These are phyloP conservation scores for Eragrostis nindensis DNA, from an alignment of 176 grass and related monocot genomes.

Conservation along the genomic window DNA sequence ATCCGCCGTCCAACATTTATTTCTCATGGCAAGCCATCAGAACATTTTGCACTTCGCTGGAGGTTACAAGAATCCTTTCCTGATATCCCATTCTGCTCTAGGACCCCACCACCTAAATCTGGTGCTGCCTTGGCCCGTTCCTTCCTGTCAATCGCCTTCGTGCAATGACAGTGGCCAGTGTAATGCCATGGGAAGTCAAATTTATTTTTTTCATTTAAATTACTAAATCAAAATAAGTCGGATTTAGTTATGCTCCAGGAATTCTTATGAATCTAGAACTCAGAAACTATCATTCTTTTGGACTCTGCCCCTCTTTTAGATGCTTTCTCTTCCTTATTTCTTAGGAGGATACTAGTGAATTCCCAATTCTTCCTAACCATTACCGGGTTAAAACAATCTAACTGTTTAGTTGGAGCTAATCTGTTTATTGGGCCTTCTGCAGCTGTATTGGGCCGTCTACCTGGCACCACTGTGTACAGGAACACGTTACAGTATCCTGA, in stretches of 20 bases:
- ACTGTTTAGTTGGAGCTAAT: conserved; percentile 6
- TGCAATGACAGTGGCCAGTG: not conserved
- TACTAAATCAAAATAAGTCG: not conserved
- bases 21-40: no score
- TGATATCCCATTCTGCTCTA: not conserved
- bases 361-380: not conserved
- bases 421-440: conserved; percentile 38
- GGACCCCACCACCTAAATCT: not conserved
- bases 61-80: not conserved
- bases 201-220: not conserved
- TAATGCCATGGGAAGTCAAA: not conserved
- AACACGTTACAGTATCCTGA: conserved; percentile 90
- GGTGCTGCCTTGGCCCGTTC: not conserved
- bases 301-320: not conserved
- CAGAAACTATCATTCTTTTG: conserved; percentile 15
- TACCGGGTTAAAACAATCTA: not conserved
- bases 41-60: no score
- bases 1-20: no score
- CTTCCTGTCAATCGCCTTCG: not conserved
- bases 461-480: conserved; percentile 91
- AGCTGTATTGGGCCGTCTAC: conserved; percentile 92
- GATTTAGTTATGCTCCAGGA: not conserved
- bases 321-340: conserved; percentile 1
- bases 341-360: not conserved
- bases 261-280: not conserved